A percentile compares a stretch with the other conserved stretches of the same genome.
Conservation (phyloP, 202 grass and related monocot species). For the Bolboschoenoplectus hybrid region DNA sequence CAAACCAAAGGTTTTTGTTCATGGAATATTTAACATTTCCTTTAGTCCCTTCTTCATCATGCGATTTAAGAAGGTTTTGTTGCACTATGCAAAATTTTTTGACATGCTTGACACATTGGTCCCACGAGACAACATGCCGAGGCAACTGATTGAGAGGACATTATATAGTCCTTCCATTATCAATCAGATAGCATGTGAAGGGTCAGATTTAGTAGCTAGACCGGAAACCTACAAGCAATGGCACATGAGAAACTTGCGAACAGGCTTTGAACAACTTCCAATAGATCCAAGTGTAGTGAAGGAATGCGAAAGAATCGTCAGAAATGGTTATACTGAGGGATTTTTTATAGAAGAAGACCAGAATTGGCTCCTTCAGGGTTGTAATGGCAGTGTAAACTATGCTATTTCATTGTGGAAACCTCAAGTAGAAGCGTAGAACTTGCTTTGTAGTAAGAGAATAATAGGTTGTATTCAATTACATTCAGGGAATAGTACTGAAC, state of each 20-base stretch:
- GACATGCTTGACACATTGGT: constrained; percentile 47
- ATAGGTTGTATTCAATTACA: too few relatives aligned
- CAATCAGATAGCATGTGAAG: constrained; percentile 49
- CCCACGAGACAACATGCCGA: constrained; percentile 34
- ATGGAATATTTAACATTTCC: constrained; percentile 48
- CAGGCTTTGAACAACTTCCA: constrained; percentile 41
- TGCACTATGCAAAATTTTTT: constrained; percentile 38
- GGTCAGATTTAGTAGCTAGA: constrained; percentile 38
- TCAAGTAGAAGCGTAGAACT: background rate
- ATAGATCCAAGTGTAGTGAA: constrained; percentile 38
- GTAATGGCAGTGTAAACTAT: constrained; percentile 47
- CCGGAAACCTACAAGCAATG: constrained; percentile 47
- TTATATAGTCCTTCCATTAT: constrained; percentile 33
- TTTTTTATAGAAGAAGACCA: constrained; percentile 45
- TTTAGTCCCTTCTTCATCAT: constrained; percentile 47
- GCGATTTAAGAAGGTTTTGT: constrained; percentile 42
- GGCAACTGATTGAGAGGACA: constrained; percentile 41
- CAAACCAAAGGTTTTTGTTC: constrained; percentile 54
- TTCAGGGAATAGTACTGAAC: too few relatives aligned
- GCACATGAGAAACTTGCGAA: constrained; percentile 42
- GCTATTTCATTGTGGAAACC: constrained; percentile 47
- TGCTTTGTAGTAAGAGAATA: too few relatives aligned
- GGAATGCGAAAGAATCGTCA: constrained; percentile 34
- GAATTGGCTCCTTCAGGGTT: constrained; percentile 47
- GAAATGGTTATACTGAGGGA: constrained; percentile 32